Base-by-base conservation (phyloP, 1,284 basidiomycete species). In the Cutaneotrichosporon sp. region DNA sequence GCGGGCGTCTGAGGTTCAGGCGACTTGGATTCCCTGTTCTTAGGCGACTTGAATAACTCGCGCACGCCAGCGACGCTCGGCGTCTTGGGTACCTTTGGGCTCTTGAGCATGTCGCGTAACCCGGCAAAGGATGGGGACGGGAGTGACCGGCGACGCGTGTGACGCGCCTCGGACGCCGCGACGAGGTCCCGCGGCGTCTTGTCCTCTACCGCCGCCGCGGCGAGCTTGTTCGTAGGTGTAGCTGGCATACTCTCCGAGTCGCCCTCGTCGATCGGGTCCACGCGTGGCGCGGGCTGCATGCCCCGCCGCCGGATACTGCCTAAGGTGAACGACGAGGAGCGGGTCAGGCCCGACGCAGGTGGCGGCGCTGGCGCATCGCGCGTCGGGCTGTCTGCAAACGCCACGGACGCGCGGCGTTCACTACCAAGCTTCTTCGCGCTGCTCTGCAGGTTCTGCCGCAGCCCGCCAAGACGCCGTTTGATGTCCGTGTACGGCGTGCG, bases 331-430 rank as follows among this genome's bases (percentile, higher is more conserved):
- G 36, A 41, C 17, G 39, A 41, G 17, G 39, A 41, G 36, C 17
- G 17, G 17, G 39, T 22, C 17, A 21, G 12, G 39, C 15, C 36
- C 12, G 36, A 37, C 36, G 14, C n/a, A 15, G 7, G 36, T 14
- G 36, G 8, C 15, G 36, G 17, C 5, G 37, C 20, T 21, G 39
- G 8, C 10, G 43, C 17, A 14, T 17, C 3, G 3, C 48, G 44
- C 8, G 49, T 49, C 2, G 70, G 70, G 3, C 68, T 72, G 3
- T 55, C 49, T 7, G 69, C 61, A 36, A 70, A 68, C 10, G 65
- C 66, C 17, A 70, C 64, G 0, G 68, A 69, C 1, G 66, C 63
- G 23, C 70, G 43, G 38, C 67, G 54, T 9, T 34, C 43, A 13
- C 23, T 20, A 5, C 12, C 15, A 8, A 14, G 23, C 49, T 42